Base-by-base conservation (phyloP, 495 filamentous ascomycete genomes). In the Penicillium longicatenatum region DNA sequence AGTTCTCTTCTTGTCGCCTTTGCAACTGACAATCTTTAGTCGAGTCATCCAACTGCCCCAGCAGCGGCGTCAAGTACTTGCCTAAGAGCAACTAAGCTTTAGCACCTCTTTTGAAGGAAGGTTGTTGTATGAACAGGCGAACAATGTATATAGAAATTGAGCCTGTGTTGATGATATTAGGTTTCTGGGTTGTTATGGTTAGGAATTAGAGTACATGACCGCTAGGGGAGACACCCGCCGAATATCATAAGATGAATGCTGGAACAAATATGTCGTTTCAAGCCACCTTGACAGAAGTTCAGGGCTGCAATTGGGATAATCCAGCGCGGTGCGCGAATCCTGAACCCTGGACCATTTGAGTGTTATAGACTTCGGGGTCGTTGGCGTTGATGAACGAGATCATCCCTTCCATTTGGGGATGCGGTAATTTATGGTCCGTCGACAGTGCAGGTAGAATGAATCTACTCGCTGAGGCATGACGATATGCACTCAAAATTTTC, bases 21-120 rank as follows among this genome's bases (percentile, higher is more conserved):
- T 56, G 51, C 39, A 52, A 33, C 52, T 54, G 26, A 54, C 41
- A 50, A 35, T 24, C 45, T 3, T 55, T 76, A 70, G 84, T 86
- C 30, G 64, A 72, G 5, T 75, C 72, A n/a, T 82, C 83, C 10
- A 79, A 63, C 53, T 89, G 86, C 70, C 73, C 85, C 19, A 61
- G 63, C 17, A 69, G 63, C 10, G 83, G 83, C 5, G 82, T 89
- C 50, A 82, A 82, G 67, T 89, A 88, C 61, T 66, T 80, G n/a
- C 81, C 84, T 39, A 89, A 89, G 55, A 64, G 52, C 29, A 44
- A 53, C 37, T 59, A 57, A 50, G 12, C 22, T 8, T n/a, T n/a
- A n/a, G n/a, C n/a, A n/a, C n/a, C n/a, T n/a, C n/a, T n/a, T n/a
- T n/a, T n/a, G n/a, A n/a, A n/a, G n/a, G n/a, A n/a, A n/a, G n/a